Percentiles rank a stretch among this genome's conserved stretches.
phyloP scores from a whole-genome alignment of 768 basidiomycete species.

The Mycena capillaripes region DNA sequence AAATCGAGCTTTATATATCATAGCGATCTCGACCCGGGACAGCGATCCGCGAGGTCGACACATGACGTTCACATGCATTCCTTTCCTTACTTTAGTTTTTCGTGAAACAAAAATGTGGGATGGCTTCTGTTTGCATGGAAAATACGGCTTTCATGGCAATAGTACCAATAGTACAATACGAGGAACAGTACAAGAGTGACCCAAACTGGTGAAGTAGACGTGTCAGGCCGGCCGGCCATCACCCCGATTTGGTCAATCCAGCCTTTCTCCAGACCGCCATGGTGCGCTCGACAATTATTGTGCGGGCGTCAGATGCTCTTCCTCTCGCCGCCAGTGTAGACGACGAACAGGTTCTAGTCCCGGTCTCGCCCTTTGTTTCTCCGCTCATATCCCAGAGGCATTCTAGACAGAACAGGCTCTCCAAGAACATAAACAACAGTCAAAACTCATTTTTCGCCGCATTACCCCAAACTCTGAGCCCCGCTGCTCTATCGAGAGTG shows the following conservation, averaged over 20 bases:
- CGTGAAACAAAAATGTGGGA: too few relatives aligned
- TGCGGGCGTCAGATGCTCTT: slow-evolving; percentile 87
- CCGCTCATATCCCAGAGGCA: slow-evolving; percentile 26
- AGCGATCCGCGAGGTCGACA: neutral
- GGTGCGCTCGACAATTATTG: slow-evolving; percentile 91
- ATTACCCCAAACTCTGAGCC: slow-evolving; percentile 96
- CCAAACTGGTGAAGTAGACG: neutral
- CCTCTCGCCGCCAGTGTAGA: slow-evolving; percentile 97
- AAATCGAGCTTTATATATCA: slow-evolving; percentile 3
- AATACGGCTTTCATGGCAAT: too few relatives aligned
- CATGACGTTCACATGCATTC: too few relatives aligned
- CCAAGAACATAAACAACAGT: slow-evolving; percentile 98
- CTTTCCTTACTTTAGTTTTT: too few relatives aligned
- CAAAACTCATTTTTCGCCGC: slow-evolving; percentile 95
- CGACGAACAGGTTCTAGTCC: slow-evolving; percentile 84
- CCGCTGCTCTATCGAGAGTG: slow-evolving; percentile 96
- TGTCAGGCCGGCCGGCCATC: neutral
- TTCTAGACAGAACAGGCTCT: slow-evolving; percentile 91
- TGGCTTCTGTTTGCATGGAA: too few relatives aligned
- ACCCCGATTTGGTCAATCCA: neutral
- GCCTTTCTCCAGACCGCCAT: slow-evolving; percentile 54
- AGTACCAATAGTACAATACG: too few relatives aligned
- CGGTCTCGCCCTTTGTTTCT: slow-evolving; percentile 34
- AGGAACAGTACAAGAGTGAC: too few relatives aligned
- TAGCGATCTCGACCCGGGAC: neutral